Conservation (phyloP, 1,284 basidiomycete genomes). For the Trametes polyzona region DNA sequence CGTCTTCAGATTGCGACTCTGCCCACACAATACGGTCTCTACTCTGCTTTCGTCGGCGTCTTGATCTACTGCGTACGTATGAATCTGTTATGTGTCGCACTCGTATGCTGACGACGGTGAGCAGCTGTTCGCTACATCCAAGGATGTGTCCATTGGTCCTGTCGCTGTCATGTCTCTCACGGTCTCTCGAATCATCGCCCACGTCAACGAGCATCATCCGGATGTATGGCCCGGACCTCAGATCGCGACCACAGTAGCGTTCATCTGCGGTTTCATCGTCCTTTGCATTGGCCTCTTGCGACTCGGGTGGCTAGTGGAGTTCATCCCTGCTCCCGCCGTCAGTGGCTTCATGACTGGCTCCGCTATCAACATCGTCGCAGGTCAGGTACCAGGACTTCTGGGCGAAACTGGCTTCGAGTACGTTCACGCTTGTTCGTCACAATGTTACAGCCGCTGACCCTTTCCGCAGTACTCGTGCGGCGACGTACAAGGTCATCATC, state of each 20-base stretch:
- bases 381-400: slow-evolving; percentile 87
- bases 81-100: slow-evolving; percentile 23
- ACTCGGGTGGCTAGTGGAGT: slow-evolving; percentile 94
- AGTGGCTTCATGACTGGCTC: slow-evolving; percentile 94
- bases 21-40: slow-evolving; percentile 88
- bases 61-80: slow-evolving; percentile 72
- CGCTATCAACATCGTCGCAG: slow-evolving; percentile 84
- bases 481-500: slow-evolving; percentile 90
- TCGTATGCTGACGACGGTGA: slow-evolving; percentile 15
- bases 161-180: slow-evolving; percentile 98
- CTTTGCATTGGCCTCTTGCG: slow-evolving; percentile 91
- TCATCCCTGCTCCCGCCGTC: slow-evolving; percentile 91
- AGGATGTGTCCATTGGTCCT: slow-evolving; percentile 95
- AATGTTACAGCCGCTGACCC: not conserved
- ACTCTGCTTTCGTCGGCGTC: slow-evolving; percentile 93
- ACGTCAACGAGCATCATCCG: slow-evolving; percentile 59
- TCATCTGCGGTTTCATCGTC: slow-evolving; percentile 93
- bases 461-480: slow-evolving; percentile 70
- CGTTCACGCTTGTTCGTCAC: slow-evolving; percentile 33
- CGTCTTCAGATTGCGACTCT: slow-evolving; percentile 81
- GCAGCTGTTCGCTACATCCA: slow-evolving; percentile 90
- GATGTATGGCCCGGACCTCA: slow-evolving; percentile 63
- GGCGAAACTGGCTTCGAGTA: slow-evolving; percentile 85
- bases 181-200: slow-evolving; percentile 79
- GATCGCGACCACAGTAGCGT: slow-evolving; percentile 87